Evolutionary conservation across 345 rosid species (phyloP).

Genomic region (Lepidium didymum): DNA sequence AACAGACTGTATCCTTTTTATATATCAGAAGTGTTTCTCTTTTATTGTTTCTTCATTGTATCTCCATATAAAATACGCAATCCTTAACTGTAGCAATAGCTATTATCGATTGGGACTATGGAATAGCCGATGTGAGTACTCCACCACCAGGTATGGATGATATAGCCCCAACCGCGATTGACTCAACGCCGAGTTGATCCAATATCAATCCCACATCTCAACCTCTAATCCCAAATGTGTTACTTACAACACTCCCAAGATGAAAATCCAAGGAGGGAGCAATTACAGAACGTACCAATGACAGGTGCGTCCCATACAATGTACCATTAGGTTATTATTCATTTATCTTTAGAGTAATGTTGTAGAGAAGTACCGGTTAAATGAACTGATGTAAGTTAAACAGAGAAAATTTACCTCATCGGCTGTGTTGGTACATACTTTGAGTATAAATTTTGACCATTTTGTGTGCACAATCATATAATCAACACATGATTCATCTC

Average conservation of each 20-base stretch:
- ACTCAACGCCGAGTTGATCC: conserved; percentile 37
- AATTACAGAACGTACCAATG: conserved; percentile 12
- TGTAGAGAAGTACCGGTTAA: conserved; percentile 14
- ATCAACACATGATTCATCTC: neutral
- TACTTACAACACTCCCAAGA: neutral
- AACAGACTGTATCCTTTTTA: conserved; percentile 74
- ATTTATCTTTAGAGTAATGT: conserved; percentile 1
- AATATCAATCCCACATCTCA: neutral
- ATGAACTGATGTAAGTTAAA: conserved; percentile 18
- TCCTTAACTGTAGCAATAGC: conserved; percentile 53
- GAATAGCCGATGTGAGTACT: conserved; percentile 44
- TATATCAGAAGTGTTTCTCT: neutral
- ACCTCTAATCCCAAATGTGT: conserved; percentile 5
- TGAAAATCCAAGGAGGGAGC: conserved; percentile 9
- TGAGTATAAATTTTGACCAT: conserved; percentile 16
- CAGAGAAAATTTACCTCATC: conserved; percentile 9
- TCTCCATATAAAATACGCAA: neutral
- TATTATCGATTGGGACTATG: conserved; percentile 72
- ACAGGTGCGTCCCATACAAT: conserved; percentile 26
- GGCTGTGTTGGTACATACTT: conserved; percentile 15
- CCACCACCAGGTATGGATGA: conserved; percentile 44
- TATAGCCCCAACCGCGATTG: conserved; percentile 31
- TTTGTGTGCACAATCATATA: neutral
- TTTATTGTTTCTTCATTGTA: neutral
- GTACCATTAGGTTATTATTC: conserved; percentile 26